Evolutionary conservation across 441 rosid genomes (phyloP).

Genomic region (Omphalea diandra): DNA sequence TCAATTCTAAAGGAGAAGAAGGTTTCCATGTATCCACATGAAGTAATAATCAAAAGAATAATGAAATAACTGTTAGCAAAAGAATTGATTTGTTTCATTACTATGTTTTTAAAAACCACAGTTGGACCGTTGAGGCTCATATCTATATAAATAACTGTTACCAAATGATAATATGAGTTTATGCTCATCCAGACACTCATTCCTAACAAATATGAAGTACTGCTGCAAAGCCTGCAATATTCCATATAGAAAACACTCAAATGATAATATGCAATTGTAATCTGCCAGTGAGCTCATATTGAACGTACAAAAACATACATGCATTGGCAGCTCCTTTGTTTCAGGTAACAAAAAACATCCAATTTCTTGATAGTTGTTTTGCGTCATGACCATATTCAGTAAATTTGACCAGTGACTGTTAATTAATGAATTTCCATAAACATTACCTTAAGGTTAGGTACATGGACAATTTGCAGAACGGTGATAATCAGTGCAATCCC

Average conservation of each 20-base stretch:
- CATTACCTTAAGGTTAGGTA: slow-evolving; percentile 95
- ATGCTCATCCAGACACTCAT: neutral
- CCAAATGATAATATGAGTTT: neutral
- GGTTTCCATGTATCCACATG: no score
- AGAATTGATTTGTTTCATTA: neutral
- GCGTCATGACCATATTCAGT: neutral
- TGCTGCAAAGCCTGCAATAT: neutral
- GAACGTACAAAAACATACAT: no score
- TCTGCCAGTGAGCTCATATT: no score
- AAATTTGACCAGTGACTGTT: neutral
- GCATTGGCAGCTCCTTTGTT: neutral
- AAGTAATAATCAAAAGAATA: neutral
- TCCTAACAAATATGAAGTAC: neutral
- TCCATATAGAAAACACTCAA: neutral
- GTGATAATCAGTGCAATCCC: slow-evolving; percentile 94
- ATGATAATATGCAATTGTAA: neutral
- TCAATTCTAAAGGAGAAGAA: no score
- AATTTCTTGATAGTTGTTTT: neutral
- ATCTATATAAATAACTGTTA: neutral
- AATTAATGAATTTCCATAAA: neutral
- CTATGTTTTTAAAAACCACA: neutral
- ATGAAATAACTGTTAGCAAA: neutral
- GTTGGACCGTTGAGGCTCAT: neutral
- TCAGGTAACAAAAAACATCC: neutral
- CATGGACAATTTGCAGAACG: slow-evolving; percentile 88